Base-by-base conservation (phyloP, 2,329 filamentous ascomycete species). In the Lachnellula subtilissima region DNA sequence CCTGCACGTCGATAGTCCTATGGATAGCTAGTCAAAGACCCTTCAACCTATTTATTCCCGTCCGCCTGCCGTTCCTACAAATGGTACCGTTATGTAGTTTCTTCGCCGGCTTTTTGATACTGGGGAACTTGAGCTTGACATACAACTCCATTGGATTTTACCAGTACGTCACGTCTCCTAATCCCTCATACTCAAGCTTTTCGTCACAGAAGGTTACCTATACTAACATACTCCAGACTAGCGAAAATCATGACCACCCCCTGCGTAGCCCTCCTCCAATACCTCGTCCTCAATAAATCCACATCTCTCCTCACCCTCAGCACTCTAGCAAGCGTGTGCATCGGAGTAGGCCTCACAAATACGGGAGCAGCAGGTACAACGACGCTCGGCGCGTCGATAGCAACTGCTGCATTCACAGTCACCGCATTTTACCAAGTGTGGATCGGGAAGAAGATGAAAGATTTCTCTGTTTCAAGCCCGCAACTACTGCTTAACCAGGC, bases 241-340 rank as follows among this genome's bases (percentile, higher is more conserved):
- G 74, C 74, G 54, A 77, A 77, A 64, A 75, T 76, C 56, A 76
- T 77, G 74, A 77, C 74, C 9, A 76, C 74, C 0, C 74, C 75
- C 12, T 74, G 71, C 50, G 75, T 77, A 22, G 75, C 75, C 36
- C 60, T 76, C 17, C 71, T 77, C 61, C 75, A 75, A 67, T 76
- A 74, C 55, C 54, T 75, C 49, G 67, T 74, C 39, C 73, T 77
- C 65, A 64, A 69, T 15, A 76, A 74, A 61, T 69, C 71, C 9
- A 70, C 76, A 45, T 72, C 74, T 8, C 60, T 64, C 6, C 73
- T 67, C 61, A 75, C 74, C 61, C 67, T 74, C n/a, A 64, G 65
- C 11, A 69, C 74, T 17, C 72, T 77, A 37, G 65, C 74, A 1
- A 70, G 68, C 7, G 72, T 74, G 39, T 76, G 75, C 64, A 65